Conservation (phyloP, 2,329 filamentous ascomycete genomes). For the Phialocephala subalpina region DNA sequence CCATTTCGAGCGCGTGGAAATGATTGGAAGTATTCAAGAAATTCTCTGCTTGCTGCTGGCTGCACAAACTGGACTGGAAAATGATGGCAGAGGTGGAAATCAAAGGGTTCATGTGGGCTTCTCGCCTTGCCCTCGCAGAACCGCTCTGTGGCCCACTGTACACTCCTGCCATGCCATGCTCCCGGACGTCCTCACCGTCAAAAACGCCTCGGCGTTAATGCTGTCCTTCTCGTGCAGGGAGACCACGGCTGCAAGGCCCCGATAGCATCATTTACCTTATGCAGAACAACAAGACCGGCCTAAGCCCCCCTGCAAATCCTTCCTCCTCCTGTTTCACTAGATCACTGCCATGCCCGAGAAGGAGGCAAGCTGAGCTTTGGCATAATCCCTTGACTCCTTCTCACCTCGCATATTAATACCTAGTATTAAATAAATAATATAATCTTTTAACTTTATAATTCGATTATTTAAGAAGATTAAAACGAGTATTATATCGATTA, state of each 20-base stretch:
- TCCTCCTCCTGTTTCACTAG: too few relatives aligned
- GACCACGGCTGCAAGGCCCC: constrained; percentile 23
- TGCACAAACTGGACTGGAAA: constrained; percentile 16
- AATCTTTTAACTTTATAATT: too few relatives aligned
- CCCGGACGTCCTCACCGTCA: constrained; percentile 18
- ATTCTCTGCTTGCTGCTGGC: constrained; percentile 18
- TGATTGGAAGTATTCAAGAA: constrained; percentile 11
- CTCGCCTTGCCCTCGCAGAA: constrained; percentile 27
- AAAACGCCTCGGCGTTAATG: constrained; percentile 31
- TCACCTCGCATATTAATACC: too few relatives aligned
- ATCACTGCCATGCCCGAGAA: too few relatives aligned
- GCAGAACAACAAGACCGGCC: too few relatives aligned
- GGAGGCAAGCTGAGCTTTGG: too few relatives aligned
- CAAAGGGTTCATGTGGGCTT: constrained; percentile 16
- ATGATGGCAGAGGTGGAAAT: constrained; percentile 8
- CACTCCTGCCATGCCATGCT: constrained; percentile 10
- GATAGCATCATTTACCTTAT: too few relatives aligned
- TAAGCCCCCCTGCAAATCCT: too few relatives aligned
- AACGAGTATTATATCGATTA: too few relatives aligned
- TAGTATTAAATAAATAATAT: too few relatives aligned
- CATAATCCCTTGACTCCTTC: too few relatives aligned
- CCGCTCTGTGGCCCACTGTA: constrained; percentile 20
- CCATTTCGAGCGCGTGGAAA: constrained; percentile 13
- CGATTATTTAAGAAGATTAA: too few relatives aligned
- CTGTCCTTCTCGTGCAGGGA: constrained; percentile 21